A percentile compares a stretch with the other conserved stretches of the same genome.
phyloP scores from a whole-genome alignment of 2,329 filamentous ascomycete genomes.

The Beauveria medogensis region DNA sequence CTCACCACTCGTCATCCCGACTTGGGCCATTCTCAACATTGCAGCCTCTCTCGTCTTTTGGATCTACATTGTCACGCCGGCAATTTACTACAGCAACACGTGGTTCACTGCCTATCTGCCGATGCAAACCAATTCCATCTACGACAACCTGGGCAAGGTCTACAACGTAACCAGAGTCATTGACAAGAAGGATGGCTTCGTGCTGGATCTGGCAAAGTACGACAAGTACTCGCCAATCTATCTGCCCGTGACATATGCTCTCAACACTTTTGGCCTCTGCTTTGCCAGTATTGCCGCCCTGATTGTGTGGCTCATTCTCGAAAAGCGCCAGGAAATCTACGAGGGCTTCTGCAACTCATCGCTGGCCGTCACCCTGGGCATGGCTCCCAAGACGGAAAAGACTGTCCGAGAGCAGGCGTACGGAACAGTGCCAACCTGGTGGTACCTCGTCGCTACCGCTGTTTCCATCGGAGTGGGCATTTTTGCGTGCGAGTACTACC shows the following conservation, averaged over 20 bases:
- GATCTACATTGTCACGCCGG: slow-evolving; percentile 35
- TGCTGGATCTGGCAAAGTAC: slow-evolving; percentile 41
- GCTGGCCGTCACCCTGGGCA: background rate
- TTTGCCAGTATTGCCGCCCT: slow-evolving; percentile 41
- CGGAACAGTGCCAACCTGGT: slow-evolving; percentile 17
- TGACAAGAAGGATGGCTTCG: slow-evolving; percentile 29
- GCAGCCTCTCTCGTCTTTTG: slow-evolving; percentile 39
- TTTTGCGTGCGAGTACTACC: slow-evolving; percentile 24
- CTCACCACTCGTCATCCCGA: slow-evolving; percentile 31
- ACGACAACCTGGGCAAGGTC: slow-evolving; percentile 40
- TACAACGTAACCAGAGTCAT: slow-evolving; percentile 44
- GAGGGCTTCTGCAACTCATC: slow-evolving; percentile 10
- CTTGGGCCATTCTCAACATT: slow-evolving; percentile 40
- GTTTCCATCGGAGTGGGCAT: slow-evolving; percentile 20
- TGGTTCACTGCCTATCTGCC: slow-evolving; percentile 46
- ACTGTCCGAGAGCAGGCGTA: slow-evolving; percentile 15
- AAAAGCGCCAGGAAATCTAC: slow-evolving; percentile 21
- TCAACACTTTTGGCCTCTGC: slow-evolving; percentile 43
- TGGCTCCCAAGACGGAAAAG: background rate
- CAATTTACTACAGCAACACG: slow-evolving; percentile 39
- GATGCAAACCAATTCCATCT: slow-evolving; percentile 42
- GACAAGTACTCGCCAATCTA: slow-evolving; percentile 42
- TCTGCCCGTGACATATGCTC: slow-evolving; percentile 33
- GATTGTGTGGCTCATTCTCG: slow-evolving; percentile 24
- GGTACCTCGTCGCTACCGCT: slow-evolving; percentile 17